Conservation (phyloP, 1,139 yeast species). For the Zygosaccharomyces sapae region DNA sequence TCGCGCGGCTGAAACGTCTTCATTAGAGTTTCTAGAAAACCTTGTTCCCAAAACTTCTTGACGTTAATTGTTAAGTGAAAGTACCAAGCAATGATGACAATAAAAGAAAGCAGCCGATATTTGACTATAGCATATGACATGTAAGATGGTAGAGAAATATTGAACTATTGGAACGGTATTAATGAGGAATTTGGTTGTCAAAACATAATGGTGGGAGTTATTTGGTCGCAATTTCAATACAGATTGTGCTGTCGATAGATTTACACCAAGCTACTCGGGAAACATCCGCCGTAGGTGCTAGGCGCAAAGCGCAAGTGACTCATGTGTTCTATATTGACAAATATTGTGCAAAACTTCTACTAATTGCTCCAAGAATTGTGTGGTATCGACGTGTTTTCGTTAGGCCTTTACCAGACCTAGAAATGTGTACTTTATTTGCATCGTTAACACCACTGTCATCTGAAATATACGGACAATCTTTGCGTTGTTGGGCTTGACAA, state of each 20-base stretch:
- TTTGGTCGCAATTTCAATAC: conserved; percentile 63
- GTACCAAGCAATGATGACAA: no score
- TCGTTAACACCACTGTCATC: conserved; percentile 61
- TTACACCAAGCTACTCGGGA: conserved; percentile 50
- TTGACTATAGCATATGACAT: no score
- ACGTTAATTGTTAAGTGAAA: neutral
- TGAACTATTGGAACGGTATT: conserved; percentile 37
- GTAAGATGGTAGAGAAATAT: conserved; percentile 31
- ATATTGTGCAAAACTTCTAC: conserved; percentile 60
- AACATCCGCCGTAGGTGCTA: conserved; percentile 57
- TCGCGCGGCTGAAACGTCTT: neutral
- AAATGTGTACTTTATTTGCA: conserved; percentile 41
- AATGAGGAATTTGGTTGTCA: conserved; percentile 38
- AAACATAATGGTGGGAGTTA: conserved; percentile 52
- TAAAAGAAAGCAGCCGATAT: no score
- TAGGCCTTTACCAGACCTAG: no score
- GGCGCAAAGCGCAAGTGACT: conserved; percentile 49
- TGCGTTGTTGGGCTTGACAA: conserved; percentile 51
- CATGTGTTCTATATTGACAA: conserved; percentile 51
- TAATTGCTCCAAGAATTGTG: conserved; percentile 46
- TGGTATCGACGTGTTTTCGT: no score
- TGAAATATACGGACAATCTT: conserved; percentile 45
- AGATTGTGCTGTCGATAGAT: conserved; percentile 65
- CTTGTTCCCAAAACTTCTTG: neutral
- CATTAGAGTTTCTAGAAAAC: neutral